These are phyloP conservation scores for Penicillium longicatenatum DNA, from an alignment of 495 filamentous ascomycete species.

Conservation along the genomic window DNA sequence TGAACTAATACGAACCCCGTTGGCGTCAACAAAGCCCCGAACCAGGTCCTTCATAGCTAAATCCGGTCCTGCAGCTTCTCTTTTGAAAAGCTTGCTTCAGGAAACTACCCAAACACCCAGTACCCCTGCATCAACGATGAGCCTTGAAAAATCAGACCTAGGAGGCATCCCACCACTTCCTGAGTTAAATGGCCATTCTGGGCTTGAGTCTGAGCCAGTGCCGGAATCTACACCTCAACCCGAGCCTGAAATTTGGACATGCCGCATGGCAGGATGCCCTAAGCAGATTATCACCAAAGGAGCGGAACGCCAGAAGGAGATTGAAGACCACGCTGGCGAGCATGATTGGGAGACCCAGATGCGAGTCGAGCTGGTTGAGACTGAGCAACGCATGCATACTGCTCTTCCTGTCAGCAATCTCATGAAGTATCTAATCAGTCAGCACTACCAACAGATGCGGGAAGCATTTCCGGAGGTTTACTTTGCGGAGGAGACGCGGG, in stretches of 20 bases:
- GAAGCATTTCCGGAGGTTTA: constrained; percentile 30
- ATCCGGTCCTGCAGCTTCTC: constrained; percentile 29
- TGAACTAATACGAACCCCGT: constrained; percentile 46
- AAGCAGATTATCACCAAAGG: constrained; percentile 62
- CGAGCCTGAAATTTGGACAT: constrained; percentile 68
- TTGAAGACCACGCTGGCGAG: constrained; percentile 63
- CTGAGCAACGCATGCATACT: constrained; percentile 45
- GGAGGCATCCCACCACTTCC: constrained; percentile 9
- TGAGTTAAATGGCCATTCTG: constrained; percentile 37
- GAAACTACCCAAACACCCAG: constrained; percentile 20
- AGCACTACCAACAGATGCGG: constrained; percentile 30
- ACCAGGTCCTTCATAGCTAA: constrained; percentile 40
- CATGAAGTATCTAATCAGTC: constrained; percentile 31
- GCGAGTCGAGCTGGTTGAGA: constrained; percentile 58
- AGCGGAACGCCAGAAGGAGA: constrained; percentile 56
- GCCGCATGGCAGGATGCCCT: constrained; percentile 66
- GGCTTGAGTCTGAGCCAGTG: constrained; percentile 49
- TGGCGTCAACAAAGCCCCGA: constrained; percentile 38
- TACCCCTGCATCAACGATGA: constrained; percentile 6
- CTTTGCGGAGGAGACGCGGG: neutral
- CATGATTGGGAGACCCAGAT: constrained; percentile 67
- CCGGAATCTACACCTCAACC: constrained; percentile 26
- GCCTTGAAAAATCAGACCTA: constrained; percentile 34
- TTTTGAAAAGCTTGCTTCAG: constrained; percentile 38
- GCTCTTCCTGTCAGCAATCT: constrained; percentile 44